Evolutionary conservation across 768 basidiomycete genomes (phyloP), one percentile per base, ranked within the genome.

Genomic region (Lactifluus volemus): DNA sequence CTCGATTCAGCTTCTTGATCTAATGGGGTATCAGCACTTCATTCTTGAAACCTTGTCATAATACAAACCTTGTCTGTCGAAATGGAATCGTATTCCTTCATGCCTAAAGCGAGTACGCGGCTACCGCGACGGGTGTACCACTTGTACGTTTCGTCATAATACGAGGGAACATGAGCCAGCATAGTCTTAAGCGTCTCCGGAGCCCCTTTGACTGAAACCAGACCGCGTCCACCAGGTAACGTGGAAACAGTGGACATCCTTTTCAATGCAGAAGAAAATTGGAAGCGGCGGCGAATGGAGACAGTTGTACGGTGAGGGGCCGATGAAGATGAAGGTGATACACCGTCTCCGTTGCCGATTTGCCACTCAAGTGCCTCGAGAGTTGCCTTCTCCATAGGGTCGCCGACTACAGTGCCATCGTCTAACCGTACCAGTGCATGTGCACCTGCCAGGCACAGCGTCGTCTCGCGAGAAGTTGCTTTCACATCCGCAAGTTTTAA

Each of bases 361-460:
- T 49, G 84, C 96, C 97, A 98, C 51, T 91, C 86, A 32, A 99
- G 79, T 2, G 92, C 87, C 63, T 91, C 89, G 7, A 98, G 77
- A 0, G 97, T 96, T 0, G 91, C 95, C 76, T 95, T 94, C 74
- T 99, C 97, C 97, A 99, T 99, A 0, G 97, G 97, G 71, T 99
- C 97, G 4, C 97, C 97, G 47, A 98, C 95, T 41, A 95, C 76
- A 1, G 86, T 87, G 9, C 92, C 96, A 67, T 98, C 96, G 67
- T 99, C 96, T 29, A 99, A 79, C 50, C 89, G 81, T 42, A 98
- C 97, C 11, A 99, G 77, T 0, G 97, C 96, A 68, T 99, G 97
- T 1, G 97, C 95, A 9, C 94, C 85, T 21, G 96, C 96, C 25
- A 99, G 84, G 64, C 92, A 90, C 0, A 88, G 75, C 4, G 85